phyloP scores from a whole-genome alignment of 1,284 basidiomycete genomes.

The Ustilago lituana region DNA sequence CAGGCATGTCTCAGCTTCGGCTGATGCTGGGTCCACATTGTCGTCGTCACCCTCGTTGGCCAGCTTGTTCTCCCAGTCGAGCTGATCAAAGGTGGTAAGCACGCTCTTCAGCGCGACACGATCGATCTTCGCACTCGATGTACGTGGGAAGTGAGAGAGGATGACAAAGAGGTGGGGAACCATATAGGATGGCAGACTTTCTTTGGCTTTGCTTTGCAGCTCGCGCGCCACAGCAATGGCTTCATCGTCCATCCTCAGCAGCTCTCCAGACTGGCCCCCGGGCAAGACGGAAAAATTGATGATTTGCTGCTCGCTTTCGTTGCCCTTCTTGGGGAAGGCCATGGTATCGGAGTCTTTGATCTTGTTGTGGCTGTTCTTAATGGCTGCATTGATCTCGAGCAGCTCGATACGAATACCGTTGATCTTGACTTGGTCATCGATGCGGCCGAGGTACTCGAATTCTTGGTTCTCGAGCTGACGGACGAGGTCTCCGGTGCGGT shows the following conservation, averaged over 20 bases:
- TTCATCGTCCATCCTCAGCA: conserved; percentile 51
- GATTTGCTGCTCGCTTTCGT: conserved; percentile 56
- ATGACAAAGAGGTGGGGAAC: conserved; percentile 66
- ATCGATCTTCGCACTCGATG: conserved; percentile 68
- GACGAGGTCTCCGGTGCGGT: conserved; percentile 65
- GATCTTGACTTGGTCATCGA: conserved; percentile 68
- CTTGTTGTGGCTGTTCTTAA: conserved; percentile 55
- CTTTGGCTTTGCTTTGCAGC: conserved; percentile 49
- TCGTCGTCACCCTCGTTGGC: conserved; percentile 35
- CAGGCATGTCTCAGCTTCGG: conserved; percentile 39
- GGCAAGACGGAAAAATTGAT: conserved; percentile 66
- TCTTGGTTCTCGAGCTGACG: conserved; percentile 64
- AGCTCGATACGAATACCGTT: conserved; percentile 68
- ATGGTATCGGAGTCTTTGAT: conserved; percentile 65
- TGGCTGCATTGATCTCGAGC: conserved; percentile 68
- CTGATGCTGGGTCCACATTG: conserved; percentile 17
- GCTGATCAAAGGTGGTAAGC: conserved; percentile 55
- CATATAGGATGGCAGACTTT: conserved; percentile 64
- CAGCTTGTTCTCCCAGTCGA: conserved; percentile 60
- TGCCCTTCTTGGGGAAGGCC: conserved; percentile 51
- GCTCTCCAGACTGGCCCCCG: conserved; percentile 15
- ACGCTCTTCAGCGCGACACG: conserved; percentile 63
- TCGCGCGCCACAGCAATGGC: conserved; percentile 51
- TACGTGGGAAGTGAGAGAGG: conserved; percentile 66
- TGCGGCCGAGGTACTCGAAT: conserved; percentile 68